phyloP scores from a whole-genome alignment of 2,329 filamentous ascomycete genomes.

The Colletotrichum tanaceti region DNA sequence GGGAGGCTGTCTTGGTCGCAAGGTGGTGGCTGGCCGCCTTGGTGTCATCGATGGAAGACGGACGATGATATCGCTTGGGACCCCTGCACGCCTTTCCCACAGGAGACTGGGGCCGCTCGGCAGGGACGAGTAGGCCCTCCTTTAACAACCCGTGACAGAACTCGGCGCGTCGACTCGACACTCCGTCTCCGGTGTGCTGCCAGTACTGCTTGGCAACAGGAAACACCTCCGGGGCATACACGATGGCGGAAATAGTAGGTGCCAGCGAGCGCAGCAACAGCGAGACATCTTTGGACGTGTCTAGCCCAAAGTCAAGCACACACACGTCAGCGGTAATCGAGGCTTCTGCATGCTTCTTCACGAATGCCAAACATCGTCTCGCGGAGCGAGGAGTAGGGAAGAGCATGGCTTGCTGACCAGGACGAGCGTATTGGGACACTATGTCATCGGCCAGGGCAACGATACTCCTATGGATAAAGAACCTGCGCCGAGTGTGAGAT shows the following conservation, averaged over 20 bases:
- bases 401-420: constrained; percentile 78
- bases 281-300: constrained; percentile 63
- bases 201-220: constrained; percentile 90
- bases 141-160: constrained; percentile 83
- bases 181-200: constrained; percentile 94
- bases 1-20: constrained; percentile 42
- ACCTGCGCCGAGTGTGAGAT: constrained; percentile 65
- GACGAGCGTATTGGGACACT: constrained; percentile 69
- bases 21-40: constrained; percentile 36
- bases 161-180: constrained; percentile 91
- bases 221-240: constrained; percentile 76
- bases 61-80: constrained; percentile 81
- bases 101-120: constrained; percentile 45
- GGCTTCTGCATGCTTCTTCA: constrained; percentile 68
- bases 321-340: constrained; percentile 61
- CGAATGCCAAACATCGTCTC: constrained; percentile 79
- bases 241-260: constrained; percentile 74
- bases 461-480: constrained; percentile 91
- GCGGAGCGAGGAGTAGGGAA: constrained; percentile 81
- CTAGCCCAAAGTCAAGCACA: constrained; percentile 72
- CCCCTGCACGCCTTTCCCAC: constrained; percentile 68
- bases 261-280: constrained; percentile 65
- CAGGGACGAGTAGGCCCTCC: constrained; percentile 68
- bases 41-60: constrained; percentile 55
- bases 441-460: constrained; percentile 78